A percentile compares a stretch with the other conserved stretches of the same genome.
These are phyloP conservation scores for Graphilbum fragrans DNA, from an alignment of 2,329 filamentous ascomycete genomes.

Conservation along the genomic window DNA sequence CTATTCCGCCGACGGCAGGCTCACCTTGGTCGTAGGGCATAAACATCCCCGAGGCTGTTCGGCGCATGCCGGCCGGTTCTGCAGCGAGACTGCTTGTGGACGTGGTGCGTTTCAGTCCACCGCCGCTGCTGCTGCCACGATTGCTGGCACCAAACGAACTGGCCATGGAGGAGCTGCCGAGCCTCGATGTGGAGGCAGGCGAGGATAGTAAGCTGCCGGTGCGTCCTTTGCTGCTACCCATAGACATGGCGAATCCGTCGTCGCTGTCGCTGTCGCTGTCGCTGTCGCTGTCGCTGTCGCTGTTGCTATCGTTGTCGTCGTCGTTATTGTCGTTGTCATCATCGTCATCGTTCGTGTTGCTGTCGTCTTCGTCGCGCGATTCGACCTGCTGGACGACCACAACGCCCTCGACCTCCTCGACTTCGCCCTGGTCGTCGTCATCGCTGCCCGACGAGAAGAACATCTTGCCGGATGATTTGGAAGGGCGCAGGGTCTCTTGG, in stretches of 20 bases:
- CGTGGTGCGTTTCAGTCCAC: conserved; percentile 31
- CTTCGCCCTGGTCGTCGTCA: conserved; percentile 37
- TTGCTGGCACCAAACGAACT: not conserved
- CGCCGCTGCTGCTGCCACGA: conserved; percentile 3
- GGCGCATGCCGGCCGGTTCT: conserved; percentile 52
- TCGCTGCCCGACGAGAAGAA: conserved; percentile 51
- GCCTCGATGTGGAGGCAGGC: conserved; percentile 8
- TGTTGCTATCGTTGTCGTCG: conserved; percentile 9
- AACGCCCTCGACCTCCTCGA: conserved; percentile 12
- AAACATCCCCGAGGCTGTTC: conserved; percentile 80
- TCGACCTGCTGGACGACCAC: conserved; percentile 13
- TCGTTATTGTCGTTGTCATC: conserved; percentile 14
- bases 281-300: conserved; percentile 12
- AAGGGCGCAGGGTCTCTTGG: conserved; percentile 67
- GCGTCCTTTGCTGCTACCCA: conserved; percentile 3
- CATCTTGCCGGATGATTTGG: conserved; percentile 53
- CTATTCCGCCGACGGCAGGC: conserved; percentile 36
- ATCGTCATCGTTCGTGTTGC: not conserved
- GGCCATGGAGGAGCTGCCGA: conserved; percentile 1
- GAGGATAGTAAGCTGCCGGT: conserved; percentile 3
- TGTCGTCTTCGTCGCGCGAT: conserved; percentile 6
- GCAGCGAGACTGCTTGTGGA: conserved; percentile 36
- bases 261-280: conserved; percentile 2
- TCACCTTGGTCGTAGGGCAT: conserved; percentile 77
- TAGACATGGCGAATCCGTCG: conserved; percentile 8